Base-by-base conservation (phyloP, 1,284 basidiomycete species). In the Porphyrellus sp. region DNA sequence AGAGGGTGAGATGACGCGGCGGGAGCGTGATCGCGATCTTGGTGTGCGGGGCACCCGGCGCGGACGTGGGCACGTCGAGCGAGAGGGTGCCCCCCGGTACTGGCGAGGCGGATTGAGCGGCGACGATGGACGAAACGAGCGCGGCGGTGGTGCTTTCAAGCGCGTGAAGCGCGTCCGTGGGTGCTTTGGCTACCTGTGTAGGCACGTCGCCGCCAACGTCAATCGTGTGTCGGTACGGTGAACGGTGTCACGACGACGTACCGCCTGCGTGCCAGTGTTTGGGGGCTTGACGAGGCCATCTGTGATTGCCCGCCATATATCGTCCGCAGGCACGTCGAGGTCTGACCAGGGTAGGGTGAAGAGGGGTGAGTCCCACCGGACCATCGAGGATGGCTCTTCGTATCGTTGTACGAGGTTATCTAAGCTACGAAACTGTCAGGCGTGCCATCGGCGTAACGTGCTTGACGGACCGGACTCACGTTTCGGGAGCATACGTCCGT, bases 331-430 rank as follows among this genome's bases (percentile, higher is more conserved):
- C 4, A 91, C 72, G 23, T 80, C 76, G 24, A 79, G 74, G 56
- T 94, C 91, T 30, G 81, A 78, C 83, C 86, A 91, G 3, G 85
- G 74, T 0, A 98, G 72, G 2, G 90, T 92, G 68, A 98, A 91
- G 28, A 98, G 78, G 0, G 96, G 96, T 0, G 93, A 89, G 71
- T 99, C 96, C 96, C 96, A 99, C 40, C 95, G 82, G 12, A 92
- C 93, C 87, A 96, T 96, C 1, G 93, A 94, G 0, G 91, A 94
- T 0, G 96, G 96, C 69, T 98, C 96, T 74, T 99, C 96, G 62
- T 86, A 98, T 34, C 96, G 82, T 67, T 86, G 79, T 13, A 97
- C 73, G 3, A 99, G 81, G 69, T 95, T 96, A 24, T 96, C 91
- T 34, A 98, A 79, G 2, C 93, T 96, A 65, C 1, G 21, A 20